Base-by-base conservation (phyloP, 441 rosid genomes). In the Gossypium schwendimanii region DNA sequence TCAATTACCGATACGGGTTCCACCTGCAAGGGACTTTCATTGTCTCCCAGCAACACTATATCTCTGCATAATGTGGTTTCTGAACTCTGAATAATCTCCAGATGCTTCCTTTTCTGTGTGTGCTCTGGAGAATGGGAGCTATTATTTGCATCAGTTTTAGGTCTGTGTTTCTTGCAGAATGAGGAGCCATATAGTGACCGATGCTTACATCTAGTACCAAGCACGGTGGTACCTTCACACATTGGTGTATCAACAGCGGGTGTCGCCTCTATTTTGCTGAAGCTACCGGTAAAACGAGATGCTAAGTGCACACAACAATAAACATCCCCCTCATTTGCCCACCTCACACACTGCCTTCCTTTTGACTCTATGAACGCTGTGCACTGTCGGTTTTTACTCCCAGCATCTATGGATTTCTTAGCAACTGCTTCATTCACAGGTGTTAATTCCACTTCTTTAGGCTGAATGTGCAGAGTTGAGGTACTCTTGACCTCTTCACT, bases 281-380 rank as follows among this genome's bases (percentile, higher is more conserved):
- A 79, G 73, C 84, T 85, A 14, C 96, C 85, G 6, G 79, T 81
- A 74, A 93, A 93, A 77, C 99, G 98, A 80, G 98, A 88, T 59
- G 98, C 93, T 85, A 96, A 83, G 85, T 96, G 98, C 75, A 96
- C 96, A 81, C 99, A 96, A 71, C 99, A 96, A 72, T 90, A 93
- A 60, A 90, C 87, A 81, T 96, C 99, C 23, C 99, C 97, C 26
- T 96, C 98, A 60, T 96, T 96, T 18, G 98, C 99, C 89, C 94
- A 93, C 83, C 99, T 91, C 76, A 91, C 96, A 67, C 99, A 96
- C 80, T 89, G 97, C 70, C 99, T 88, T 81, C 96, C 97, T 80
- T 96, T 96, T 0, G 98, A 81, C 79, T 96, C 97, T 64, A 96
- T 89, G 80, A 88, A 96, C 71, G 99, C 99, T 79, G 71, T 76